Base-by-base conservation (phyloP, 257 asterid genomes). In the Solanum peruvianum region DNA sequence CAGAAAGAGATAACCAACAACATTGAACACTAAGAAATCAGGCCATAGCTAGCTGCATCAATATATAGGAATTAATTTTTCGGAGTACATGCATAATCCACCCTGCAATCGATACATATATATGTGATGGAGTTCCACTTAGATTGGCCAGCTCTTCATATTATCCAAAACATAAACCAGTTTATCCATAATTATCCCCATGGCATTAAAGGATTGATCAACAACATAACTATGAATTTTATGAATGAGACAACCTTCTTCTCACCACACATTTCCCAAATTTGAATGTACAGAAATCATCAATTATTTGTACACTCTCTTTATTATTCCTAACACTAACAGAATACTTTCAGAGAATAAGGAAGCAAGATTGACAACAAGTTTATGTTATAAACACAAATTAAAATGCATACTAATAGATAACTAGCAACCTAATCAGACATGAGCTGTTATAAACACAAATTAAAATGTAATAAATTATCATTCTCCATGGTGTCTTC, bases 141-240 rank as follows among this genome's bases (percentile, higher is more conserved):
- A 35, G 18, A 75, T 75, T 75, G 35, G 39, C 10, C 42, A 78
- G 21, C 56, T 75, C 33, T 1, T 45, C 10, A 27, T 5, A 37
- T 85, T 87, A 92, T 90, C 94, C 91, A 83, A 33, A 71, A 60
- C 23, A 88, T 84, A 72, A 11, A 81, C 86, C 41, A 90, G 87
- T 89, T 90, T 95, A 95, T 94, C 96, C 94, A 90, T 84, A 84
- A 12, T 87, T 83, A 21, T 93, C 95, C 97, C 9, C 42, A 39
- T 39, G 42, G 42, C 42, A 39, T 39, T 39, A 39, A 39, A 7
- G 42, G 42, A 39, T 39, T 7, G 42, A 39, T 39, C 9, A 39
- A 39, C 42, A 7, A 39, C 42, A 39, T 49, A 49, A 4, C 52
- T 14, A 12, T 14, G 14, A 5, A 95, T 45, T 92, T 95, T 66